Conservation (phyloP, 106 monocot species). For the Dendrobium officinale region DNA sequence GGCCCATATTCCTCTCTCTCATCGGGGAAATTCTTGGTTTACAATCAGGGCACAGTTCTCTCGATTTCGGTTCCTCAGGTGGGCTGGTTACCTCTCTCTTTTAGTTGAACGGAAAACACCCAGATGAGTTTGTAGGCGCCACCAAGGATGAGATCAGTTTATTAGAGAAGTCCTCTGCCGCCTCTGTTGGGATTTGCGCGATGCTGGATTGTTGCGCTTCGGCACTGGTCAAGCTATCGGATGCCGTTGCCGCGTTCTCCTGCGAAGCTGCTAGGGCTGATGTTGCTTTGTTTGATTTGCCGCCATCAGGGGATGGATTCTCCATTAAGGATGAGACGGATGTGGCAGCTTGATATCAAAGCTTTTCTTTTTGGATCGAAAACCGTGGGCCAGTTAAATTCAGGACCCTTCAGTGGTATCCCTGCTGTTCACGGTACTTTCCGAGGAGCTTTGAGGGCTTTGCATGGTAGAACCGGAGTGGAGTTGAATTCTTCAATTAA, state of each 20-base stretch:
- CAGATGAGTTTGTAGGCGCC: conserved; percentile 25
- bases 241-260: conserved; percentile 76
- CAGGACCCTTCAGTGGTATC: conserved; percentile 30
- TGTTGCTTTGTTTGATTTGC: conserved; percentile 41
- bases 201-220: conserved; percentile 56
- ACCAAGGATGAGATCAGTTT: conserved; percentile 29
- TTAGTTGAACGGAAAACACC: conserved; percentile 19
- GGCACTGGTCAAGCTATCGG: conserved; percentile 36
- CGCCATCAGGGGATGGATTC: conserved; percentile 64
- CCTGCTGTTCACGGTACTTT: conserved; percentile 57
- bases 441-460: conserved; percentile 48
- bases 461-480: conserved; percentile 45
- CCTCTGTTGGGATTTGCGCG: conserved; percentile 39
- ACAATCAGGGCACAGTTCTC: conserved; percentile 11
- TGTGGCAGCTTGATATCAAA: conserved; percentile 62
- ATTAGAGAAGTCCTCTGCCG: conserved; percentile 29
- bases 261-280: conserved; percentile 71
- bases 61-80: conserved; percentile 53
- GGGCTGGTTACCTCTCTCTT: conserved; percentile 38
- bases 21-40: conserved; percentile 33
- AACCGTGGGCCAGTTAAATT: conserved; percentile 34
- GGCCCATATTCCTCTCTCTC: conserved; percentile 30
- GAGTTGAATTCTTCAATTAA: conserved; percentile 67
- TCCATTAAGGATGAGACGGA: conserved; percentile 68
- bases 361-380: conserved; percentile 71